Evolutionary conservation across 2,329 filamentous ascomycete genomes (phyloP).

Genomic region (Pseudogymnoascus sp.): DNA sequence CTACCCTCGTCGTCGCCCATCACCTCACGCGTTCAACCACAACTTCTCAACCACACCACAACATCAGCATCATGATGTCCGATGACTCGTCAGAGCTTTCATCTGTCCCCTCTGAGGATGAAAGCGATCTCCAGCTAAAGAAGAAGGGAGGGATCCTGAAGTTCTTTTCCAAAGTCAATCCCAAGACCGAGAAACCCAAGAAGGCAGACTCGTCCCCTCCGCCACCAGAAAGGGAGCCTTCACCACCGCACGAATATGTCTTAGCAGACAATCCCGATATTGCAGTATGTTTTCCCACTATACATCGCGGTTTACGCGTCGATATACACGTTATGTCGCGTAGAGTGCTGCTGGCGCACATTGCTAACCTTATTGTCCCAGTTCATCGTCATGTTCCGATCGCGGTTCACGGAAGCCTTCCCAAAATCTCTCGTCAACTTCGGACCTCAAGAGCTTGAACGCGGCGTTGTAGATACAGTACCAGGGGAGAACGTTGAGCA

Average conservation of each 20-base stretch:
- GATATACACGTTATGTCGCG: conserved; percentile 47
- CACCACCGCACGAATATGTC: conserved; percentile 82
- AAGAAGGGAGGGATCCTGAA: conserved; percentile 53
- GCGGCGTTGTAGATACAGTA: conserved; percentile 66
- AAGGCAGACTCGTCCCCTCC: conserved; percentile 49
- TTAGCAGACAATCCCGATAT: conserved; percentile 87
- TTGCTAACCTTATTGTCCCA: conserved; percentile 37
- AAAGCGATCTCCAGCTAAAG: conserved; percentile 41
- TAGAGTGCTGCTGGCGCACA: conserved; percentile 24
- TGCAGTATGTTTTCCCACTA: conserved; percentile 58
- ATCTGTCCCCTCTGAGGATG: conserved; percentile 46
- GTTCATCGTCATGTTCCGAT: conserved; percentile 98
- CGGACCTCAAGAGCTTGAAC: conserved; percentile 90
- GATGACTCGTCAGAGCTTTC: conserved; percentile 58
- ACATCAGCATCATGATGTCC: conserved; percentile 32
- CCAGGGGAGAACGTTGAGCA: conserved; percentile 81
- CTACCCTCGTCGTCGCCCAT: neutral
- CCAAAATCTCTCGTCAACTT: conserved; percentile 81
- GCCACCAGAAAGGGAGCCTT: conserved; percentile 71
- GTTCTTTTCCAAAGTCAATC: conserved; percentile 49
- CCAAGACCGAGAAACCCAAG: conserved; percentile 37
- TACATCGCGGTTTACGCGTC: conserved; percentile 30
- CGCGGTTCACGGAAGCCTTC: conserved; percentile 84
- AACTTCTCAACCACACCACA: conserved; percentile 10
- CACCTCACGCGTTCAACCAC: neutral